phyloP scores from a whole-genome alignment of 805 yeast genomes.

The Priceomyces carsonii region DNA sequence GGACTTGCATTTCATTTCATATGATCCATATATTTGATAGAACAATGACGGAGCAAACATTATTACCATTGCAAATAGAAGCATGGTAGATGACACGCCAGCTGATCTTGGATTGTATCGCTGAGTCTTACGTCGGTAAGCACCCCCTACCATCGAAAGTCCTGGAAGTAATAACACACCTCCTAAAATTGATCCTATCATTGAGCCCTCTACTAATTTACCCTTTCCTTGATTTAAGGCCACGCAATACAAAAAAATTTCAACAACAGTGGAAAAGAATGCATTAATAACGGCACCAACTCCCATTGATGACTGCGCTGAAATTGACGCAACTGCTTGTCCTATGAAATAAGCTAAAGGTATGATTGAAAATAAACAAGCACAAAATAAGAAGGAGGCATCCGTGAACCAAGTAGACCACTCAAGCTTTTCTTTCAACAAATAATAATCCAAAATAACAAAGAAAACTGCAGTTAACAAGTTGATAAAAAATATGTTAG shows the following conservation, averaged over 20 bases:
- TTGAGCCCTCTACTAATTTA: constrained; percentile 88
- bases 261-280: constrained; percentile 94
- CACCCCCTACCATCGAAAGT: constrained; percentile 96
- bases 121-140: constrained; percentile 87
- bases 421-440: constrained; percentile 48
- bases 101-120: constrained; percentile 95
- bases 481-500: constrained; percentile 89
- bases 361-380: constrained; percentile 80
- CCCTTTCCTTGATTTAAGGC: constrained; percentile 87
- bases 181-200: constrained; percentile 90
- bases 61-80: constrained; percentile 83
- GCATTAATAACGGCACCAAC: constrained; percentile 98
- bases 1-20: constrained; percentile 68
- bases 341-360: constrained; percentile 97
- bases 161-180: constrained; percentile 93
- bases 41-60: constrained; percentile 92
- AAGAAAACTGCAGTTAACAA: constrained; percentile 75
- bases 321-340: constrained; percentile 98
- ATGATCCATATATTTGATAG: constrained; percentile 86
- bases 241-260: constrained; percentile 87
- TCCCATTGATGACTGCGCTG: constrained; percentile 99
- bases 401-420: constrained; percentile 51
- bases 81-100: constrained; percentile 95
- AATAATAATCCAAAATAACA: constrained; percentile 76
- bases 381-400: constrained; percentile 65